Percentiles rank a stretch among this genome's conserved stretches.
phyloP scores from a whole-genome alignment of 176 grass and related monocot genomes.

The Alloteropsis semialata region DNA sequence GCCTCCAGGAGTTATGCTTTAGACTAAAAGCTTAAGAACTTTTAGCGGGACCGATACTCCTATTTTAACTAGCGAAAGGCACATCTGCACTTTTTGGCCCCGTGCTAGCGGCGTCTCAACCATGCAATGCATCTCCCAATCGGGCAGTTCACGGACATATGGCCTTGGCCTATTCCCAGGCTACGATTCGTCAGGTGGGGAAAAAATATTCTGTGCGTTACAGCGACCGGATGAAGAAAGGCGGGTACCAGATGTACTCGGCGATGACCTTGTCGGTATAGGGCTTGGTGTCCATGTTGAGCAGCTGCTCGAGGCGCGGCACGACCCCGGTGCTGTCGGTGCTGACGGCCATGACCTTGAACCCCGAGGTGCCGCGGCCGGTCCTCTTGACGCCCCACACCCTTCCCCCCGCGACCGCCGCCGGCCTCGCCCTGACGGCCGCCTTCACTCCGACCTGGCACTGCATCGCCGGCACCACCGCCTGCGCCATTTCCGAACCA shows the following conservation, averaged over 20 bases:
- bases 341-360: constrained; percentile 79
- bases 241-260: constrained; percentile 87
- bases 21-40: not conserved
- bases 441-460: constrained; percentile 56
- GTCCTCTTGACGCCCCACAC: constrained; percentile 64
- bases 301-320: constrained; percentile 75
- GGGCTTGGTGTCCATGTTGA: constrained; percentile 85
- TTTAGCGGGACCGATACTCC: not conserved
- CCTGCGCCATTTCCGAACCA: constrained; percentile 66
- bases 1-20: not conserved
- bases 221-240: not conserved
- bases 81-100: not conserved
- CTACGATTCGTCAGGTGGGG: not conserved
- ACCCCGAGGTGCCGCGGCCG: constrained; percentile 44
- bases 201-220: not conserved
- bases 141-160: not conserved
- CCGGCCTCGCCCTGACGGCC: constrained; percentile 31
- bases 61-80: not conserved
- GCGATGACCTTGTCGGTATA: constrained; percentile 87
- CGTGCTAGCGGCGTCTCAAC: not conserved
- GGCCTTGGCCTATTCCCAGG: not conserved
- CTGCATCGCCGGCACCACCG: constrained; percentile 79
- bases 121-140: not conserved
- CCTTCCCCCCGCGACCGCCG: constrained; percentile 31
- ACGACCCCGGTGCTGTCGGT: constrained; percentile 55